Conservation (phyloP, 805 yeast genomes). For the Monosporozyma unispora region DNA sequence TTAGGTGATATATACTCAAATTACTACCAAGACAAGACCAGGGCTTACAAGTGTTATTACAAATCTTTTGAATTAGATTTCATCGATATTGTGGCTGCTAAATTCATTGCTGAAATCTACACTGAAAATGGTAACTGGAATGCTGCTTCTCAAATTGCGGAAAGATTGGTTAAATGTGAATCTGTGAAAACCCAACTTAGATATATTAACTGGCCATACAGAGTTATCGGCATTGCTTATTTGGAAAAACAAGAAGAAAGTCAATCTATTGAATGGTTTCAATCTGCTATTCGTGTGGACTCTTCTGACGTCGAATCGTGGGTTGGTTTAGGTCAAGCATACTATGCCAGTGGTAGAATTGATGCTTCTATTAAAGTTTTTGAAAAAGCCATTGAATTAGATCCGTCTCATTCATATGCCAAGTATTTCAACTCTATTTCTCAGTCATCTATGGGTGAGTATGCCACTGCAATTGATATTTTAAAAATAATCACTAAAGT, state of each 20-base stretch:
- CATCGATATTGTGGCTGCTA: constrained; percentile 67
- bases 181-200: constrained; percentile 43
- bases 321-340: constrained; percentile 97
- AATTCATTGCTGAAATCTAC: constrained; percentile 60
- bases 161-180: constrained; percentile 56
- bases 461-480: constrained; percentile 45
- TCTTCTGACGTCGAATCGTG: constrained; percentile 69
- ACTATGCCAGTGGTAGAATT: constrained; percentile 70
- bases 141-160: constrained; percentile 65
- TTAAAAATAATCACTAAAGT: constrained; percentile 35
- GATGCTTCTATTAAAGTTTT: constrained; percentile 85
- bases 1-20: constrained; percentile 66
- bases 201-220: constrained; percentile 69
- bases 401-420: constrained; percentile 51
- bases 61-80: constrained; percentile 84
- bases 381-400: constrained; percentile 48
- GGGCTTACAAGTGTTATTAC: constrained; percentile 80
- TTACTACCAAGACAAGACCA: constrained; percentile 45
- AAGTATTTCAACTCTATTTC: constrained; percentile 60
- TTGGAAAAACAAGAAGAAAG: constrained; percentile 63
- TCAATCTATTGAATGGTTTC: constrained; percentile 83
- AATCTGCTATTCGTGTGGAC: constrained; percentile 66
- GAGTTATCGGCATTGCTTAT: constrained; percentile 74
- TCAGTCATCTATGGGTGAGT: constrained; percentile 55
- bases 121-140: constrained; percentile 71